phyloP scores from a whole-genome alignment of 305 asterid genomes.

The Ilex paraguariensis region DNA sequence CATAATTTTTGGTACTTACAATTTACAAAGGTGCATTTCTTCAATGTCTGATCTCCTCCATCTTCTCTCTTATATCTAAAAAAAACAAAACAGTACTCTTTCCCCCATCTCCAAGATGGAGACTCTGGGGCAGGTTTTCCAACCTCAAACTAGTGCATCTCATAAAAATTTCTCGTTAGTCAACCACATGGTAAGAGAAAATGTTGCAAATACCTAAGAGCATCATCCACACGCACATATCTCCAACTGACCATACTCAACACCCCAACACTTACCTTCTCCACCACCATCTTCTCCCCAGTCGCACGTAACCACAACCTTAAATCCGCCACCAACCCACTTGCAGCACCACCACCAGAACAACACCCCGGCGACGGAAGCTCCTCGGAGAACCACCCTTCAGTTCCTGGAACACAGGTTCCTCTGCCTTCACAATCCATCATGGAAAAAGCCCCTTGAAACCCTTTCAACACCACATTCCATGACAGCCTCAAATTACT shows the following conservation, averaged over 20 bases:
- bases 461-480: slow-evolving; percentile 66
- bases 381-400: slow-evolving; percentile 86
- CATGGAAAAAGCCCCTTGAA: slow-evolving; percentile 50
- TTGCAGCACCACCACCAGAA: slow-evolving; percentile 25
- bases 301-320: slow-evolving; percentile 48
- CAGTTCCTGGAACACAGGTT: slow-evolving; percentile 59
- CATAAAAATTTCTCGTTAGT: too few relatives aligned
- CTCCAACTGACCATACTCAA: slow-evolving; percentile 82
- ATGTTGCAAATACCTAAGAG: slow-evolving; percentile 72
- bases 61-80: too few relatives aligned
- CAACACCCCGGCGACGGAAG: slow-evolving; percentile 69
- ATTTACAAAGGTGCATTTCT: too few relatives aligned
- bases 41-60: too few relatives aligned
- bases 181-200: slow-evolving; percentile 39
- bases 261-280: slow-evolving; percentile 63
- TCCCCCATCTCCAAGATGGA: too few relatives aligned
- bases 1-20: too few relatives aligned
- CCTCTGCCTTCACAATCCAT: slow-evolving; percentile 79
- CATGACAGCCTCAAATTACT: slow-evolving; percentile 46
- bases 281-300: slow-evolving; percentile 49
- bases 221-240: slow-evolving; percentile 62
- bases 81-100: too few relatives aligned
- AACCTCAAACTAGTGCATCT: too few relatives aligned
- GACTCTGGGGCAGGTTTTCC: too few relatives aligned
- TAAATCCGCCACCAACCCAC: slow-evolving; percentile 78